Evolutionary conservation across 2,329 filamentous ascomycete genomes (phyloP), one percentile per base, ranked within the genome.

Genomic region (Colletotrichum sublineola): DNA sequence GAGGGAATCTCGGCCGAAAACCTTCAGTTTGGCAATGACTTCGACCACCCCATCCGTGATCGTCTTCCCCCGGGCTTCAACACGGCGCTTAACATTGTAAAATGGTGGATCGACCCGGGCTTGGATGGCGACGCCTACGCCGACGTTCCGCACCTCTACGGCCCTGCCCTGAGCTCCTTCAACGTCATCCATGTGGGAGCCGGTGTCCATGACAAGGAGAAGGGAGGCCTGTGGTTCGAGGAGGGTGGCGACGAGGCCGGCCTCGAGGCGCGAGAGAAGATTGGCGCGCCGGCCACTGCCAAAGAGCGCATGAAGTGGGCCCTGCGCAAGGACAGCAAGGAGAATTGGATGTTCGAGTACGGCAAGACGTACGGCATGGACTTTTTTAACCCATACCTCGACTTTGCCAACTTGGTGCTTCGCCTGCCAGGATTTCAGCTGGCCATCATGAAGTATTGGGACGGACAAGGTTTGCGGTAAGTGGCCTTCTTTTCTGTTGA

Each of bases 1-100:
- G 71, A 82, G 82, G 87, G 87, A 46, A 90, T 97, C 68, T 86
- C 86, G 3, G 94, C 90, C 56, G 82, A 89, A 36, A 91, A 97
- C 74, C 86, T 99, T 3, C 91, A 98, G 66, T 97, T 97, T 77
- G 96, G 96, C 53, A 98, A 98, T 81, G 95, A 98, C 85, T 98
- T 98, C 80, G 95, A 97, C 78, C 90, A 93, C 63, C 94, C 96
- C 0, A 96, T 99, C 76, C 90, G 94, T 40, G 93, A 97, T 79
- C 89, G 91, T 20, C 86, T 99, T 2, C 96, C 96, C 0, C 94
- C 94, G 0, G 95, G 96, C 0, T 97, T 97, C 82, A 90, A 90
- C 79, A 92, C 94, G 12, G 95, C 95, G 0, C 90, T 98, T 82
- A 91, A 90, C 64, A 92, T 97, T 55, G 94, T 97, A 38, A 94